A percentile compares a stretch with the other conserved stretches of the same genome.
These are phyloP conservation scores for Angophora floribunda DNA, from an alignment of 345 rosid species.

Conservation along the genomic window DNA sequence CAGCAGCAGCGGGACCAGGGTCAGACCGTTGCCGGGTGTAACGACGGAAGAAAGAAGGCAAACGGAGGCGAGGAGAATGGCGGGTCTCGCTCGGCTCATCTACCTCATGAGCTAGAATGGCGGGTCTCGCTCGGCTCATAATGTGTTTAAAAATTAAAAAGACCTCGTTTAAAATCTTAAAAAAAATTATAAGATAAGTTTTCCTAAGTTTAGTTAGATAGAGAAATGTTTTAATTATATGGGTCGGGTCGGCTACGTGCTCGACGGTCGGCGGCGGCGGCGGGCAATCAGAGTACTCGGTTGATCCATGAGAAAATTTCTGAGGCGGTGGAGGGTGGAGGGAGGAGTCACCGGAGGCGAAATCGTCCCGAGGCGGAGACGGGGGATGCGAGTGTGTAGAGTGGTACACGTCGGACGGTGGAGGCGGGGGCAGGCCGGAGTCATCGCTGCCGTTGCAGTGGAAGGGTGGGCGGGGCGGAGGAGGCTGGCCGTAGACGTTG, in stretches of 20 bases:
- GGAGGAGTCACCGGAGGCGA: not conserved
- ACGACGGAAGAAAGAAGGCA: slow-evolving; percentile 26
- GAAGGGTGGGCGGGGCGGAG: slow-evolving; percentile 1
- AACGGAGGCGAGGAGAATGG: slow-evolving; percentile 17
- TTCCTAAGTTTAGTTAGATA: no score
- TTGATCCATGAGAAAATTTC: slow-evolving; percentile 28
- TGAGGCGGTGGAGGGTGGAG: slow-evolving; percentile 13
- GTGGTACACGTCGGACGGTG: slow-evolving; percentile 10
- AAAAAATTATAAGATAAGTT: no score
- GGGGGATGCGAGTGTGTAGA: slow-evolving; percentile 16
- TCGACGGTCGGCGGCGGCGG: slow-evolving; percentile 1
- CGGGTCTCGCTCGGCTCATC: slow-evolving; percentile 4
- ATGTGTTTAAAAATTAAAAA: no score
- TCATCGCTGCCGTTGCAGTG: accelerated
- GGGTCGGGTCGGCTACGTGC: no score
- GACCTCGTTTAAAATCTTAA: no score
- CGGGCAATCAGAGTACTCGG: not conserved
- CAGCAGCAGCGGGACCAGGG: not conserved
- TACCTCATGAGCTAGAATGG: slow-evolving; percentile 16
- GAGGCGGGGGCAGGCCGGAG: not conserved
- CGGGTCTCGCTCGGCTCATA: no score
- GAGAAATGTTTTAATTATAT: no score
- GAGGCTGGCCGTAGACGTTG: slow-evolving; percentile 7
- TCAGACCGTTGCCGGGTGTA: slow-evolving; percentile 13
- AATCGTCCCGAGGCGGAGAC: not conserved